These are phyloP conservation scores for Puccinia polysora DNA, from an alignment of 1,284 basidiomycete genomes.

Conservation along the genomic window DNA sequence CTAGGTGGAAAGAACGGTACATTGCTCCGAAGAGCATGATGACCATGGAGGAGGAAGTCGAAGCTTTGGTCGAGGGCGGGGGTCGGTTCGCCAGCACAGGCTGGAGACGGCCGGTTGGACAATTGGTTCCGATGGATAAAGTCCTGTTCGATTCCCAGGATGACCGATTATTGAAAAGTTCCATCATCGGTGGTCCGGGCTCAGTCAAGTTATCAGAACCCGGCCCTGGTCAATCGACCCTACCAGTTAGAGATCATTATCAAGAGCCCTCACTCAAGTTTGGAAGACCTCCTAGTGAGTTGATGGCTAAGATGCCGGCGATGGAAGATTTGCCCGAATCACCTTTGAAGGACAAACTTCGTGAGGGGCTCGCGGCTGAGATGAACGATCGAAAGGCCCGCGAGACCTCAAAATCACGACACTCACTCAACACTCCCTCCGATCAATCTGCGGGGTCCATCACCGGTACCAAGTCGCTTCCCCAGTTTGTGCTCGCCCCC, in stretches of 20 bases:
- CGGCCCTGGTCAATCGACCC: constrained; percentile 57
- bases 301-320: constrained; percentile 38
- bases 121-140: constrained; percentile 53
- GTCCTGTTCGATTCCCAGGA: constrained; percentile 52
- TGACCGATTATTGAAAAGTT: constrained; percentile 49
- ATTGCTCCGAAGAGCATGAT: constrained; percentile 66
- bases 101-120: constrained; percentile 43
- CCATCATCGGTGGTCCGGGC: constrained; percentile 6
- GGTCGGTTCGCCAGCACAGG: constrained; percentile 58
- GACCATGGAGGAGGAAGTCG: constrained; percentile 69
- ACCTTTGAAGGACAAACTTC: constrained; percentile 27
- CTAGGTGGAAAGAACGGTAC: constrained; percentile 77
- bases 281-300: constrained; percentile 40
- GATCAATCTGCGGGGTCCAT: neutral
- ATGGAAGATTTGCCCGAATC: constrained; percentile 44
- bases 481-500: constrained; percentile 23
- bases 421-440: too few species aligned
- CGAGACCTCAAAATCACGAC: neutral
- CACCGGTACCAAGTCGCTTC: neutral
- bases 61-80: constrained; percentile 83
- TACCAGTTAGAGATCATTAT: constrained; percentile 49
- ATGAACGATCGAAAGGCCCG: neutral
- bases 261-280: constrained; percentile 39
- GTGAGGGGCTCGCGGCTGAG: neutral
- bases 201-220: constrained; percentile 46